These are phyloP conservation scores for Barnettozyma salicaria DNA, from an alignment of 805 yeast genomes.

Conservation along the genomic window DNA sequence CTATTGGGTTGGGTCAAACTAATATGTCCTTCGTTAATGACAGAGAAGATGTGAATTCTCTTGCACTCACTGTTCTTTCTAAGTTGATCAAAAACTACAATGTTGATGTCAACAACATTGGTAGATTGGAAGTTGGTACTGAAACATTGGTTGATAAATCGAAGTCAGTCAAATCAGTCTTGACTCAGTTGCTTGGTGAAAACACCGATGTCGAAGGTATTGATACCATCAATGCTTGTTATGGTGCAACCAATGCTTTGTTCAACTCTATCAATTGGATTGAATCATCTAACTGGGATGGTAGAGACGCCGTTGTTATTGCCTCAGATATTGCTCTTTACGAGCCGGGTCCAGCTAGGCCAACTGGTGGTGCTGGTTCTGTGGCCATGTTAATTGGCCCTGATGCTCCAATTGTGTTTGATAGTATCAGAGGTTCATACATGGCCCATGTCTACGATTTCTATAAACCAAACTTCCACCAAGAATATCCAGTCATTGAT, in stretches of 20 bases:
- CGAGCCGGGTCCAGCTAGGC: constrained; percentile 96
- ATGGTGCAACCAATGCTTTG: constrained; percentile 95
- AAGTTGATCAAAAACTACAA: constrained; percentile 73
- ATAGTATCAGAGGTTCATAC: constrained; percentile 80
- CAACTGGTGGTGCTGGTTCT: constrained; percentile 99
- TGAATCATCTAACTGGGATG: constrained; percentile 96
- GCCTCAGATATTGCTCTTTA: constrained; percentile 98
- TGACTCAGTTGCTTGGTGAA: constrained; percentile 88
- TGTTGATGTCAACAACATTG: constrained; percentile 75
- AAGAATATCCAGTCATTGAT: constrained; percentile 95
- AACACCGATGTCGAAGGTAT: constrained; percentile 93
- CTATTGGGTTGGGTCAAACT: constrained; percentile 98
- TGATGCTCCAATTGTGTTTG: constrained; percentile 94
- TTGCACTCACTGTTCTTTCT: constrained; percentile 82
- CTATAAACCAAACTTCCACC: constrained; percentile 94
- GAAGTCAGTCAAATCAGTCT: constrained; percentile 90
- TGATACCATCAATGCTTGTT: constrained; percentile 95
- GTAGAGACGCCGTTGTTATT: constrained; percentile 94
- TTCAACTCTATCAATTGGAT: constrained; percentile 94
- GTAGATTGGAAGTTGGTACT: constrained; percentile 97
- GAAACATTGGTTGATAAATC: constrained; percentile 96
- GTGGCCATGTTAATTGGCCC: constrained; percentile 95
- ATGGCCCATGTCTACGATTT: constrained; percentile 98
- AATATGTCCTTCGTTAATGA: constrained; percentile 97
- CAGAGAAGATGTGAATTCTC: constrained; percentile 94